Conservation (phyloP, 2,329 filamentous ascomycete genomes). For the Fusarium newnesense region DNA sequence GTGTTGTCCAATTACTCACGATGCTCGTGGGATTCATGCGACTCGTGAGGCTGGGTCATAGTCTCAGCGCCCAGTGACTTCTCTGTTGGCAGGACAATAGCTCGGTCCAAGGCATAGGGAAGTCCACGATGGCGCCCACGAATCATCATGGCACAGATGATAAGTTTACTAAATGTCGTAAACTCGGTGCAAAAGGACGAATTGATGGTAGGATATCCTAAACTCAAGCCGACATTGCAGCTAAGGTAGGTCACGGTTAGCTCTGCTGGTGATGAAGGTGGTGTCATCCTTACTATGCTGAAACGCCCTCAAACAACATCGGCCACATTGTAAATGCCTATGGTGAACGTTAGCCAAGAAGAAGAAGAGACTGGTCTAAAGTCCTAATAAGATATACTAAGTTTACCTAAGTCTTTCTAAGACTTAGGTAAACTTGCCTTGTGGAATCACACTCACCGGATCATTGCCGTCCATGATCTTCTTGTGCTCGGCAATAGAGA, state of each 20-base stretch:
- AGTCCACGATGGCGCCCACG: conserved; percentile 51
- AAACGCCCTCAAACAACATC: conserved; percentile 49
- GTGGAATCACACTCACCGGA: conserved; percentile 26
- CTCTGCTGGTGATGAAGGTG: no score
- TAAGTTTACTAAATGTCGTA: conserved; percentile 48
- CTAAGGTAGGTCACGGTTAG: conserved; percentile 44
- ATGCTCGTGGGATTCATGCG: conserved; percentile 24
- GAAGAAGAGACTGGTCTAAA: no score
- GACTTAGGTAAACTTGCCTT: no score
- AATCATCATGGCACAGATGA: conserved; percentile 53
- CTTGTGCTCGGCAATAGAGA: conserved; percentile 47
- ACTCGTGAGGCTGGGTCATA: neutral
- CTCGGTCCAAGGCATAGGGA: conserved; percentile 49
- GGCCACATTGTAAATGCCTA: conserved; percentile 47
- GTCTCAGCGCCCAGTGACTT: conserved; percentile 28
- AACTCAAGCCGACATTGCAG: conserved; percentile 50
- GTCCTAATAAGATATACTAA: no score
- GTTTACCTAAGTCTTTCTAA: no score
- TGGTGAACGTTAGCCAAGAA: neutral
- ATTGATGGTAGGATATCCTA: conserved; percentile 47
- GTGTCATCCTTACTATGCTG: conserved; percentile 45
- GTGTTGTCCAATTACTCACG: conserved; percentile 5
- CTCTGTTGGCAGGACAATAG: conserved; percentile 48
- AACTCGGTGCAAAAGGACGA: conserved; percentile 48
- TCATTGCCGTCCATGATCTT: conserved; percentile 41